Percentiles rank a stretch among this genome's conserved stretches.
These are phyloP conservation scores for Hypsizygus ulmarius DNA, from an alignment of 1,284 basidiomycete genomes.

Conservation along the genomic window DNA sequence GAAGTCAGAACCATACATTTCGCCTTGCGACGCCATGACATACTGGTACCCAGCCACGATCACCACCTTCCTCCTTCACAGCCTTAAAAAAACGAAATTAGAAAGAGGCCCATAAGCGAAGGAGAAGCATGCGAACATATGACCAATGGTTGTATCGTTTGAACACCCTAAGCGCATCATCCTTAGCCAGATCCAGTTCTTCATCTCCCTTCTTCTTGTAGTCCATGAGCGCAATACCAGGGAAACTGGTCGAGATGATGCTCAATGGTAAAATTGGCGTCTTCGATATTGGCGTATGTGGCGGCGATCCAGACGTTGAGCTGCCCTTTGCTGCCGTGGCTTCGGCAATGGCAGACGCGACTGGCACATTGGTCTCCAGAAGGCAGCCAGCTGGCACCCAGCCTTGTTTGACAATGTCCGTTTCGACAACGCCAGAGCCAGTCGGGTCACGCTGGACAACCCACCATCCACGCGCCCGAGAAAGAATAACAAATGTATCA, in stretches of 20 bases:
- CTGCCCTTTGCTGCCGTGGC: slow-evolving; percentile 55
- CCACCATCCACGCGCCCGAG: slow-evolving; percentile 97
- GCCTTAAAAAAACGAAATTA: slow-evolving; percentile 46
- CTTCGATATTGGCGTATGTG: slow-evolving; percentile 47
- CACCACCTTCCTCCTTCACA: slow-evolving; percentile 84
- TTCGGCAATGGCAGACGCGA: slow-evolving; percentile 74
- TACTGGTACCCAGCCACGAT: slow-evolving; percentile 89
- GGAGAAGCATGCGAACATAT: slow-evolving; percentile 53
- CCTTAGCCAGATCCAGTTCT: slow-evolving; percentile 83
- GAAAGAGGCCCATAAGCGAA: slow-evolving; percentile 8
- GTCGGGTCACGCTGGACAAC: slow-evolving; percentile 93
- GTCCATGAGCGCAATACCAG: slow-evolving; percentile 92
- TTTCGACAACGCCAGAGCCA: slow-evolving; percentile 77
- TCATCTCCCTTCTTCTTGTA: slow-evolving; percentile 90
- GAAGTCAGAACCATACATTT: slow-evolving; percentile 9
- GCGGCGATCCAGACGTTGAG: slow-evolving; percentile 44
- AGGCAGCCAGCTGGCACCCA: slow-evolving; percentile 94
- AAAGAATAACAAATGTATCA: slow-evolving; percentile 91
- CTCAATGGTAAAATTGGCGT: slow-evolving; percentile 82
- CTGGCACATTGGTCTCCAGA: slow-evolving; percentile 85
- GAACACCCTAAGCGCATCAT: slow-evolving; percentile 87
- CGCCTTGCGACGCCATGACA: slow-evolving; percentile 24
- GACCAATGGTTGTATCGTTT: slow-evolving; percentile 98
- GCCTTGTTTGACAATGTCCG: slow-evolving; percentile 74
- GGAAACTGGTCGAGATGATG: slow-evolving; percentile 93